Base-by-base conservation (phyloP, 805 yeast species). In the Diddensiella santjacobensis region DNA sequence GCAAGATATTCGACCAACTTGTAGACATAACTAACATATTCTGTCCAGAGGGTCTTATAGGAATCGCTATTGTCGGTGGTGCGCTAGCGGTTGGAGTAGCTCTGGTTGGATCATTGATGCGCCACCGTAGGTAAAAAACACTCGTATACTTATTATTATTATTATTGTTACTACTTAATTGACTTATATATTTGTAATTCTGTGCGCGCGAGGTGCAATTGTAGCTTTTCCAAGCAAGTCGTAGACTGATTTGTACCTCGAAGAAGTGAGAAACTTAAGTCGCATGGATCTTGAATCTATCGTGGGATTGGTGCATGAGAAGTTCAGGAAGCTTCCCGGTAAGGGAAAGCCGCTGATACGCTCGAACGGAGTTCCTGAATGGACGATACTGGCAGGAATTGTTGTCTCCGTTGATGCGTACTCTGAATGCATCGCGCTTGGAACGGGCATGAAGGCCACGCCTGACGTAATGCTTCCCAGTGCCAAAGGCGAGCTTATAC, bases 11-110 rank as follows among this genome's bases (percentile, higher is more conserved):
- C 31, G 23, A 10, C 8, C 31, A 26, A 13, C 13, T 26, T 8
- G 31, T 26, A 13, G 13, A 13, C 31, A 26, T 8, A 26, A 10
- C 31, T 26, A 26, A 26, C 31, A n/a, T n/a, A n/a, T n/a, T n/a
- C 11, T 37, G n/a, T 29, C 43, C 29, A 56, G 96, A 95, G 62
- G 96, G 97, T 0, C 71, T 91, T 48, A 78, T 88, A 50, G 98
- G 98, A 1, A 70, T 91, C 45, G 96, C 96, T 0, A 73, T 93
- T 22, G 83, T 88, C 0, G 86, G 95, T 22, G 96, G 96, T 17
- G 80, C 81, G 2, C 72, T 91, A 41, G 96, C 96, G 0, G 75
- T 87, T 2, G 93, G 91, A 3, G 86, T 90, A 0, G 90, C 90
- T 0, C 68, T 69, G 8, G 55, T 70, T 17, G 71, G 71, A 2